These are phyloP conservation scores for Vitis rotundifolia DNA, from an alignment of 164 flowering plant species.

Conservation along the genomic window DNA sequence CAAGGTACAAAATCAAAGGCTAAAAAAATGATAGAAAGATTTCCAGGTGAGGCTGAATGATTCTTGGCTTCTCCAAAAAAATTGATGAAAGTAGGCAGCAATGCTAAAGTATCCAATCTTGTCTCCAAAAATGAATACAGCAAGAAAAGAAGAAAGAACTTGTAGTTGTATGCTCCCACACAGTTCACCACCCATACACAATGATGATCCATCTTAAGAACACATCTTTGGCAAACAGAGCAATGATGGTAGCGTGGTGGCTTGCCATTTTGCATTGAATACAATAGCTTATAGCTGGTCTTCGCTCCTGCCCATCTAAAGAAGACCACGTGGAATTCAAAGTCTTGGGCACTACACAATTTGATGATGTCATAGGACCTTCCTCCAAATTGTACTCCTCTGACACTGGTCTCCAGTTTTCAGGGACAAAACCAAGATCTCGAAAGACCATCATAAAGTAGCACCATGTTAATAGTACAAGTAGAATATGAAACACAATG, in stretches of 20 bases:
- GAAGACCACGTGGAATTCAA: constrained; percentile 31
- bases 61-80: constrained; percentile 57
- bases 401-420: constrained; percentile 56
- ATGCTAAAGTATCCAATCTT: constrained; percentile 59
- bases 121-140: constrained; percentile 91
- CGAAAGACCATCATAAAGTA: constrained; percentile 76
- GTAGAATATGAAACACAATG: constrained; percentile 64
- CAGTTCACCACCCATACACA: constrained; percentile 98
- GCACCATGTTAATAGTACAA: constrained; percentile 76
- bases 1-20: constrained; percentile 57
- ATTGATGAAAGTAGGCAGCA: constrained; percentile 77
- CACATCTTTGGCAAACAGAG: constrained; percentile 94
- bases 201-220: constrained; percentile 98
- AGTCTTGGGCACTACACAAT: constrained; percentile 29
- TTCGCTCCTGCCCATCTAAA: constrained; percentile 43
- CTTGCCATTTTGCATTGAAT: constrained; percentile 72
- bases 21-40: constrained; percentile 63
- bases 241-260: constrained; percentile 99
- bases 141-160: constrained; percentile 90
- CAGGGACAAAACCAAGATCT: constrained; percentile 93
- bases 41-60: constrained; percentile 57
- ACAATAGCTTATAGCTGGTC: constrained; percentile 51
- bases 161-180: constrained; percentile 93
- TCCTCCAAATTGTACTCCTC: constrained; percentile 53
- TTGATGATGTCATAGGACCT: constrained; percentile 33